Conservation (phyloP, 2,329 filamentous ascomycete genomes). For the Fusarium floridanum region DNA sequence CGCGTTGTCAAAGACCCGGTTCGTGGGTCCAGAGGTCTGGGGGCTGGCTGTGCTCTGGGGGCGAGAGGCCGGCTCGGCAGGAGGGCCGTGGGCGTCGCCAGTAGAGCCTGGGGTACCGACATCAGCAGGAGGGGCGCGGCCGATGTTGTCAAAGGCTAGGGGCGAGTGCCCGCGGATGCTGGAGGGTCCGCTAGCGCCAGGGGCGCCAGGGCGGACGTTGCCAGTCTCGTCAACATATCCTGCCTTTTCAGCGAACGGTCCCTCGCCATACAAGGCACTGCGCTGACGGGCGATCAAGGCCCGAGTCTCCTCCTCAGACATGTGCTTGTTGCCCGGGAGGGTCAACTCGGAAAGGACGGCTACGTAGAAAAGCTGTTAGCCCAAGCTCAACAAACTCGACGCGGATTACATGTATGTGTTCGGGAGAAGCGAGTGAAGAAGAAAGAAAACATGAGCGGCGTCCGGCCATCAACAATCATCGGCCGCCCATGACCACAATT, state of each 20-base stretch:
- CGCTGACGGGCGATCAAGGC: constrained; percentile 97
- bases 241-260: constrained; percentile 74
- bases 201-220: constrained; percentile 72
- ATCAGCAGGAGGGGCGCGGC: constrained; percentile 55
- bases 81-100: constrained; percentile 61
- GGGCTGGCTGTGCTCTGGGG: constrained; percentile 90
- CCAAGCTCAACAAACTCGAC: constrained; percentile 48
- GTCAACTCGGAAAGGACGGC: constrained; percentile 64
- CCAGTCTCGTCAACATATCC: constrained; percentile 78
- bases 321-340: constrained; percentile 73
- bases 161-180: constrained; percentile 83
- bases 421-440: constrained; percentile 38
- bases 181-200: constrained; percentile 72
- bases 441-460: constrained; percentile 43
- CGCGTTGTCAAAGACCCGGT: constrained; percentile 72
- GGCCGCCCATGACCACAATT: constrained; percentile 46
- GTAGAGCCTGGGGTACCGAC: constrained; percentile 56
- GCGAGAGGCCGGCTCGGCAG: constrained; percentile 69
- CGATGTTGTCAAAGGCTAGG: constrained; percentile 76
- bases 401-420: constrained; percentile 45
- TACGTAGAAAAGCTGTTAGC: constrained; percentile 59
- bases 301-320: constrained; percentile 96
- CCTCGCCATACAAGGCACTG: constrained; percentile 90
- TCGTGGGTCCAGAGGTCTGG: constrained; percentile 68
- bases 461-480: constrained; percentile 36